phyloP scores from a whole-genome alignment of 2,329 filamentous ascomycete species.

The Beauveria sp. region DNA sequence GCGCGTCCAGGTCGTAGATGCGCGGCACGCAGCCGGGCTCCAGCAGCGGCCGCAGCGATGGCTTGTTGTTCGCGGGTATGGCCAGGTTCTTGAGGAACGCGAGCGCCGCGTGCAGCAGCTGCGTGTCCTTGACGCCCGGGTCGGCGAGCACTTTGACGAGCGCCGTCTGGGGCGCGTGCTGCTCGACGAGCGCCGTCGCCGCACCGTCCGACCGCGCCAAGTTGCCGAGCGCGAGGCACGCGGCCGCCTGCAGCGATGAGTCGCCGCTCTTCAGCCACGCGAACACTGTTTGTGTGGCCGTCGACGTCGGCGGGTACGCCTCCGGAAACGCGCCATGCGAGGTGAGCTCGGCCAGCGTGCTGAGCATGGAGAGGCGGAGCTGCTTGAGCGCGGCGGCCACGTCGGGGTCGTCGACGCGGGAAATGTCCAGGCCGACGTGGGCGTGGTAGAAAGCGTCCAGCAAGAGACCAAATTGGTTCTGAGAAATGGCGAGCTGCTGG shows the following conservation, averaged over 20 bases:
- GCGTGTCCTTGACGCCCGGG: constrained; percentile 32
- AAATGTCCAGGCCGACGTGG: constrained; percentile 33
- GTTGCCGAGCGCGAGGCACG: constrained; percentile 55
- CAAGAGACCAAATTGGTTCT: constrained; percentile 33
- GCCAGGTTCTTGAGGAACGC: constrained; percentile 59
- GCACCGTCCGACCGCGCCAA: constrained; percentile 50
- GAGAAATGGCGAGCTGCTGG: constrained; percentile 39
- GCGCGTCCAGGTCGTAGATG: constrained; percentile 44
- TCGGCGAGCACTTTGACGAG: constrained; percentile 39
- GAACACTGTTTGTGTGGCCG: constrained; percentile 34
- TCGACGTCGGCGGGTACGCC: constrained; percentile 34
- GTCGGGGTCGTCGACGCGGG: constrained; percentile 39
- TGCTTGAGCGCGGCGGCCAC: constrained; percentile 35
- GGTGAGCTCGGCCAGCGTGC: constrained; percentile 45
- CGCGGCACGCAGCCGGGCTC: constrained; percentile 39
- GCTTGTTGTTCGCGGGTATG: constrained; percentile 49
- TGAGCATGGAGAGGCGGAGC: constrained; percentile 42
- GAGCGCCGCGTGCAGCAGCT: constrained; percentile 49
- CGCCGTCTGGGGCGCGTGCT: constrained; percentile 32
- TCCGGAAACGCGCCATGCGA: constrained; percentile 39
- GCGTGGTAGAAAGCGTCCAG: constrained; percentile 41
- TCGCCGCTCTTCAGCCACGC: constrained; percentile 39
- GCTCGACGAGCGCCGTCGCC: constrained; percentile 42
- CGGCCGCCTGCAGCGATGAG: constrained; percentile 43
- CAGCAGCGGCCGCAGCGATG: constrained; percentile 40